Evolutionary conservation across 176 grass and related monocot species (phyloP).

Genomic region (Bonia amplexicaulis): DNA sequence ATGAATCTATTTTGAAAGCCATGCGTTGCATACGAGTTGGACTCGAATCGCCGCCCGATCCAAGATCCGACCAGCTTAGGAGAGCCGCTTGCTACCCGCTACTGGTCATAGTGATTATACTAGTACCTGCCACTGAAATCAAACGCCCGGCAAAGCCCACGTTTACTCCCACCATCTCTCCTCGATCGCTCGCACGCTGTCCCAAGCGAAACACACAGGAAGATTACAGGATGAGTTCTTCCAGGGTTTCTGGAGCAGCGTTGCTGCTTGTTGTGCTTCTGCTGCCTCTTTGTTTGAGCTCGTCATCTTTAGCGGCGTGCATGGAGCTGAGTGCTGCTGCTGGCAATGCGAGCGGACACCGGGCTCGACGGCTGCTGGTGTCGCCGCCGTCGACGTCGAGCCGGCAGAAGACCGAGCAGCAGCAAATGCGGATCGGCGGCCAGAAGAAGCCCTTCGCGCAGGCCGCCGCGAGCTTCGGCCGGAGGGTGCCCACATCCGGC

Average conservation of each 20-base stretch:
- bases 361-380: constrained; percentile 32
- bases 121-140: constrained; percentile 5
- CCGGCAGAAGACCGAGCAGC: constrained; percentile 18
- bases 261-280: neutral
- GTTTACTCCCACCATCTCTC: constrained; percentile 32
- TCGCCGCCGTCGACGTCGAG: constrained; percentile 25
- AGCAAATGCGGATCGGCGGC: constrained; percentile 33
- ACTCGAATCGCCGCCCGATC: too few relatives aligned
- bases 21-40: neutral
- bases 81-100: constrained; percentile 28
- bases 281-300: neutral
- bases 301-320: neutral
- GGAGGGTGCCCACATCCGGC: constrained; percentile 16
- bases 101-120: neutral
- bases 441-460: constrained; percentile 17
- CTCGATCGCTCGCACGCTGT: constrained; percentile 14
- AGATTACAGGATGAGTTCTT: neutral
- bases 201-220: constrained; percentile 13
- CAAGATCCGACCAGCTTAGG: constrained; percentile 7
- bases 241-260: neutral
- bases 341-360: neutral
- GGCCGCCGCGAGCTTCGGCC: constrained; percentile 25
- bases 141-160: constrained; percentile 38
- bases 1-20: neutral
- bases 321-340: neutral